Evolutionary conservation across 2,329 filamentous ascomycete species (phyloP).

Genomic region (Sclerotinia glacialis): DNA sequence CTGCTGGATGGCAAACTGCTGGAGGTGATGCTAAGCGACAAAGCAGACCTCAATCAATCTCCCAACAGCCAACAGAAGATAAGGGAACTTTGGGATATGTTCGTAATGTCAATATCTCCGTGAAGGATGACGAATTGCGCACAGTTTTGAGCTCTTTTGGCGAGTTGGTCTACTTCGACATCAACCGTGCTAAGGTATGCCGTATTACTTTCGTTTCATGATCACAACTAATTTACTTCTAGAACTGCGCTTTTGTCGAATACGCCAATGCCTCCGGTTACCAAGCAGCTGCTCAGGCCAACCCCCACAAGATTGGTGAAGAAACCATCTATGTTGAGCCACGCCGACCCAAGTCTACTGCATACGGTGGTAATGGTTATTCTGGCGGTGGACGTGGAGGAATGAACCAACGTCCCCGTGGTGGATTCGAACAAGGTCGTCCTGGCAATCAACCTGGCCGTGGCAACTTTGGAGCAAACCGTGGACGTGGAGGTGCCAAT

Average conservation of each 20-base stretch:
- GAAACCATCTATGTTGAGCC: conserved; percentile 86
- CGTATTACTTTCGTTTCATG: background rate
- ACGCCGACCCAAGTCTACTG: conserved; percentile 72
- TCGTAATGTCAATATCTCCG: conserved; percentile 90
- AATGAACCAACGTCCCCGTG: conserved; percentile 61
- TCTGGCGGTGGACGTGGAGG: conserved; percentile 60
- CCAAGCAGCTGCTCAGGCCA: conserved; percentile 75
- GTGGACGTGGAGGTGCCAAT: conserved; percentile 62
- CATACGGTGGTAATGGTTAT: conserved; percentile 68
- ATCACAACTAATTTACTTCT: conserved; percentile 28
- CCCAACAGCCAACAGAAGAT: conserved; percentile 59
- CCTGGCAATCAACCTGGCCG: conserved; percentile 32
- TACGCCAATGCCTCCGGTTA: conserved; percentile 80
- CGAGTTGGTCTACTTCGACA: conserved; percentile 69
- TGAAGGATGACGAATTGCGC: conserved; percentile 71
- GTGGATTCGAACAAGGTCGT: conserved; percentile 61
- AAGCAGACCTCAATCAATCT: conserved; percentile 66
- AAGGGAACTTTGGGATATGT: conserved; percentile 84
- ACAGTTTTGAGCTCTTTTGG: conserved; percentile 69
- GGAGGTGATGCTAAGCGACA: conserved; percentile 75
- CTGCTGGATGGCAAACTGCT: conserved; percentile 81
- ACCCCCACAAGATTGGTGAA: conserved; percentile 80
- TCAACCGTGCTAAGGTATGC: conserved; percentile 79
- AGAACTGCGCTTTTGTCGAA: conserved; percentile 98
- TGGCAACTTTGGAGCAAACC: conserved; percentile 46